phyloP scores from a whole-genome alignment of 257 asterid species.

The Cynanchum wilfordii region DNA sequence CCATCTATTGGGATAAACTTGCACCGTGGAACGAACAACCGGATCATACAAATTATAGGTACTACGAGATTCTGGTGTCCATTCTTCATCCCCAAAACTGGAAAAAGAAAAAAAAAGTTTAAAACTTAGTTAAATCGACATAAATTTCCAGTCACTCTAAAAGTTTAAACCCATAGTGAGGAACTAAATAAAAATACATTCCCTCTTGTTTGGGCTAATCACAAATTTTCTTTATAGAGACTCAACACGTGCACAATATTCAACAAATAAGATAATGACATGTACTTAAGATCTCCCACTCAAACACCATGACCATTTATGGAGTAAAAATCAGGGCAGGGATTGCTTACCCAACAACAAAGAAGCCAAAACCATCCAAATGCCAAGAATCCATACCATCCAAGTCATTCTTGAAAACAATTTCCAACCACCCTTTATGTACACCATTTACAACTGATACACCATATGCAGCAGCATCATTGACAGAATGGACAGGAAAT shows the following conservation, averaged over 20 bases:
- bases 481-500: conserved; percentile 41
- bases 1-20: conserved; percentile 71
- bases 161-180: no score
- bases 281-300: no score
- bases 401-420: conserved; percentile 46
- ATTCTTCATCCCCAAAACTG: conserved; percentile 52
- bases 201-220: no score
- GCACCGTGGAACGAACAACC: conserved; percentile 55
- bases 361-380: conserved; percentile 66
- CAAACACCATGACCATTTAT: no score
- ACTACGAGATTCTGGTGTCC: conserved; percentile 43
- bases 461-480: conserved; percentile 22
- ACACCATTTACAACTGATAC: conserved; percentile 47
- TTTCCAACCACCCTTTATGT: conserved; percentile 68
- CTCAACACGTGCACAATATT: no score
- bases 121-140: no score
- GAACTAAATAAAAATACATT: no score
- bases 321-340: background rate
- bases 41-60: conserved; percentile 50
- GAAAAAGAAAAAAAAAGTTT: background rate
- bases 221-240: background rate
- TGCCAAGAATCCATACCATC: conserved; percentile 54
- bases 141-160: no score
- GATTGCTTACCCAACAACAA: conserved; percentile 55
- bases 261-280: no score